Evolutionary conservation across 176 grass and related monocot genomes (phyloP).

Genomic region (Triticum timopheevii): DNA sequence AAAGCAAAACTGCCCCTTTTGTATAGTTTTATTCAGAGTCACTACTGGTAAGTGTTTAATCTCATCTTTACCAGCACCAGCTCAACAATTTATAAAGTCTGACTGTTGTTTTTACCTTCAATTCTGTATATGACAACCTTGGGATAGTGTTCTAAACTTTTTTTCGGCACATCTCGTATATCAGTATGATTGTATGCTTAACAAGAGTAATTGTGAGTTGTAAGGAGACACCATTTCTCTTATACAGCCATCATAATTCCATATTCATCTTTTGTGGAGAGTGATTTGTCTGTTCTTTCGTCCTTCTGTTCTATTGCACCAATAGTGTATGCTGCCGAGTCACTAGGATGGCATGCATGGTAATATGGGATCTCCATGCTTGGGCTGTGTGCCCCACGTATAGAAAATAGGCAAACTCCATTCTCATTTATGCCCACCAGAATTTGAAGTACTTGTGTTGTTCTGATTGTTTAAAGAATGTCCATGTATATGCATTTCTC

Average conservation of each 20-base stretch:
- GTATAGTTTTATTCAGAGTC: conserved; percentile 90
- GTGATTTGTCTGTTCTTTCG: background rate
- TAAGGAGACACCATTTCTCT: background rate
- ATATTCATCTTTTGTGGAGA: conserved; percentile 21
- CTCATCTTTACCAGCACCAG: conserved; percentile 1
- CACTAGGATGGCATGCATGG: background rate
- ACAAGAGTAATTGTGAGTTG: background rate
- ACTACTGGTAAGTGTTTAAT: conserved; percentile 73
- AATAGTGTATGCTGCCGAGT: background rate
- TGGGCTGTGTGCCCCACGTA: background rate
- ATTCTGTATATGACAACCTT: background rate
- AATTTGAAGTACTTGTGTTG: background rate
- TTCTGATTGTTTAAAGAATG: background rate
- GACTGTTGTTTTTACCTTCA: background rate
- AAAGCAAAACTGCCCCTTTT: conserved; percentile 68
- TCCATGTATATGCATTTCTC: background rate
- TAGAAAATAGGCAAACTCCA: background rate
- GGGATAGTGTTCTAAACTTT: background rate
- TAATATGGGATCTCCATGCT: background rate
- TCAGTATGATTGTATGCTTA: background rate
- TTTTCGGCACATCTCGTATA: background rate
- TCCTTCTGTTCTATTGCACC: conserved; percentile 7
- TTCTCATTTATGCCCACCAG: conserved; percentile 1
- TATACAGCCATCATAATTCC: background rate
- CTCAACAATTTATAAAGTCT: conserved; percentile 5